A percentile compares a stretch with the other conserved stretches of the same genome.
These are phyloP conservation scores for Clarireedia monteithiana DNA, from an alignment of 2,329 filamentous ascomycete genomes.

Conservation along the genomic window DNA sequence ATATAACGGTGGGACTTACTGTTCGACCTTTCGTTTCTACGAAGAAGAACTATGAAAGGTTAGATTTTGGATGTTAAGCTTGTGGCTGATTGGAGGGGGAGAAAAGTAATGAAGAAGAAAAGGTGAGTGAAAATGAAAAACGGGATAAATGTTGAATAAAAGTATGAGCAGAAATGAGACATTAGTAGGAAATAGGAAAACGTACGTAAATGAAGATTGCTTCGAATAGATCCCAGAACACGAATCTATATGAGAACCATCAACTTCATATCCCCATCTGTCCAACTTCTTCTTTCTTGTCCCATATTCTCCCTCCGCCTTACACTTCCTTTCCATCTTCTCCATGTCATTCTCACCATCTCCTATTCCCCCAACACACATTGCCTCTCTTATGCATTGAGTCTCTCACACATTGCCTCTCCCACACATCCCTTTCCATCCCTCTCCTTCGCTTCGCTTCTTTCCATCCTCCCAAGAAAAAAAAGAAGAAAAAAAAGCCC, in stretches of 20 bases:
- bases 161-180: accelerated
- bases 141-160: background rate
- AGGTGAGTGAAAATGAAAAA: background rate
- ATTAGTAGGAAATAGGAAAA: background rate
- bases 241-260: background rate
- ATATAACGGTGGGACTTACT: background rate
- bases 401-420: no score
- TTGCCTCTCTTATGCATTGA: no score
- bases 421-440: no score
- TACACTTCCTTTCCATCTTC: no score
- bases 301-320: no score
- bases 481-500: no score
- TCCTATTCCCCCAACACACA: no score
- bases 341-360: no score
- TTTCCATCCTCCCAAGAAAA: no score
- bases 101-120: background rate
- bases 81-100: background rate
- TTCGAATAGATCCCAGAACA: conserved; percentile 6
- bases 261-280: background rate
- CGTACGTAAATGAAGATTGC: conserved; percentile 3
- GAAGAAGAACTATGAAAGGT: conserved; percentile 1
- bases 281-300: no score
- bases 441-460: no score
- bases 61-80: background rate
- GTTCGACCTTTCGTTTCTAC: conserved; percentile 6